phyloP scores from a whole-genome alignment of 257 asterid species.

The Solanum chilense region DNA sequence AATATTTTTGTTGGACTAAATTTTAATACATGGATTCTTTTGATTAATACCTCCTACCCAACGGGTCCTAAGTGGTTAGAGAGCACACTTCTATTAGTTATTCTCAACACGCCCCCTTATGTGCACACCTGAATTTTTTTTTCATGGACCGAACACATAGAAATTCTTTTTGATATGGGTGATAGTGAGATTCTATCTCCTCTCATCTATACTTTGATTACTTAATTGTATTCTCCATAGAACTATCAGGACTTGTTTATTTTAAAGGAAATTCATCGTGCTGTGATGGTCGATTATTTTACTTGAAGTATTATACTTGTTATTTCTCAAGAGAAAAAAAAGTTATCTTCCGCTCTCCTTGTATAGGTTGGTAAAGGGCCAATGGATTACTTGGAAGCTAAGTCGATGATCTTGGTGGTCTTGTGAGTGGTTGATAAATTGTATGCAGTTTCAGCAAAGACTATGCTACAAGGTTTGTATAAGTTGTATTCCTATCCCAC shows the following conservation, averaged over 20 bases:
- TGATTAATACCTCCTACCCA: too few species aligned
- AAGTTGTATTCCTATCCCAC: not conserved
- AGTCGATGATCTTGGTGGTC: not conserved
- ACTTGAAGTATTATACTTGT: not conserved
- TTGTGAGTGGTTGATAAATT: not conserved
- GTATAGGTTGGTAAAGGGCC: not conserved
- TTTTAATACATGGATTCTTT: too few species aligned
- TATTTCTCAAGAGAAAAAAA: not conserved
- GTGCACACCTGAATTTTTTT: not conserved
- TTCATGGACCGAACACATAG: not conserved
- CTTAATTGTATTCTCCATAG: not conserved
- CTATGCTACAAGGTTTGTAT: not conserved
- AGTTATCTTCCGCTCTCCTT: not conserved
- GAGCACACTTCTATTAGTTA: too few species aligned
- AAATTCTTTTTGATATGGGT: not conserved
- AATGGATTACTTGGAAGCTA: not conserved
- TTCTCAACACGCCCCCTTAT: not conserved
- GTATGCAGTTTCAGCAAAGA: not conserved
- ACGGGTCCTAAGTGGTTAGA: not conserved
- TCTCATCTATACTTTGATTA: too few species aligned
- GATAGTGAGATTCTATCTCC: not conserved
- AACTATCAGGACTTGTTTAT: not conserved
- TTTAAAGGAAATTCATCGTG: not conserved
- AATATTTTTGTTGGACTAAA: too few species aligned
- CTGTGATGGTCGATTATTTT: not conserved